Evolutionary conservation across 257 asterid genomes (phyloP), one percentile per base, ranked within the genome.

Genomic region (Solanum bulbocastanum): DNA sequence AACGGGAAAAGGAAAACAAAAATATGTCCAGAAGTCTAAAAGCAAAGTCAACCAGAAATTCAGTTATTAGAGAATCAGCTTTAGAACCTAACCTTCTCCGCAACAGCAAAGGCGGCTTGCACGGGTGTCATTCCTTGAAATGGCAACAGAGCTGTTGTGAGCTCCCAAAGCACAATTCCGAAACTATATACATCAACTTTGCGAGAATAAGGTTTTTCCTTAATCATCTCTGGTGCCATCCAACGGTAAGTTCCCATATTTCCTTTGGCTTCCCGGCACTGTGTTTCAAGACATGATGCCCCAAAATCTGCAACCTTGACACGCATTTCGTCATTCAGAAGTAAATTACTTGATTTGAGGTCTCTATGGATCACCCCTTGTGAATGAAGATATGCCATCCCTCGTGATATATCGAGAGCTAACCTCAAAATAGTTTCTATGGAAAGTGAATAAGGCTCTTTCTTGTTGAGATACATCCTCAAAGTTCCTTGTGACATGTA

Each of bases 161-260:
- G 93, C 79, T 94, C 99, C 98, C 99, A 95, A 7, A 97, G 88
- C 90, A 97, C 98, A 8, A 97, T 93, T 20, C 98, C 99, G 11
- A 96, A 97, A 40, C 98, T 92, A 33, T 97, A 96, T 3, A 96
- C 99, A 74, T 97, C 99, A 7, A 93, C 98, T 90, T 96, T 96
- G 25, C 98, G 90, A 4, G 95, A 90, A 88, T 90, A 96, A 23
- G 95, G 90, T 58, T 93, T 95, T 91, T 91, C 92, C 90, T 93
- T 94, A 56, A 93, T 92, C 96, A 95, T 94, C 93, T 97, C 99
- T 0, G 99, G 99, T 0, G 99, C 98, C 99, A 97, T 97, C 99
- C 99, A 97, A 16, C 98, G 95, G 87, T 93, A 95, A 9, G 98
- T 97, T 40, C 98, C 99, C 92, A 90, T 91, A 88, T 91, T 92